These are phyloP conservation scores for Prunella vulgaris DNA, from an alignment of 257 asterid genomes.

Conservation along the genomic window DNA sequence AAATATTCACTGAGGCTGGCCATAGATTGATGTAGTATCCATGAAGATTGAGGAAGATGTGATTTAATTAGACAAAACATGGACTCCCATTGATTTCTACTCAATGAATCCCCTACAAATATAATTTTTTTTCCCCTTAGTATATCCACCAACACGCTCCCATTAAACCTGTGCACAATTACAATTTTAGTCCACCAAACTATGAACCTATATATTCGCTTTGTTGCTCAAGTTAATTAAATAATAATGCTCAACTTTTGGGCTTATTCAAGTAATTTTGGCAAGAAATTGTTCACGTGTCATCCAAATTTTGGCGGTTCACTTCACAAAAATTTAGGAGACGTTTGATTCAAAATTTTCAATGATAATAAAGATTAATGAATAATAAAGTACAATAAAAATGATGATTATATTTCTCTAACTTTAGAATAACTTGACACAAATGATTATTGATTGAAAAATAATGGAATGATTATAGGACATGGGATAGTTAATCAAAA, in stretches of 20 bases:
- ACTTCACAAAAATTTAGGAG: too few relatives aligned
- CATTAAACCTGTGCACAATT: conserved; percentile 27
- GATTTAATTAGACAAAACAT: conserved; percentile 59
- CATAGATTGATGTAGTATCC: conserved; percentile 10
- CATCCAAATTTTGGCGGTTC: too few relatives aligned
- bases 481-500: too few relatives aligned
- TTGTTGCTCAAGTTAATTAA: not conserved
- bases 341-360: too few relatives aligned
- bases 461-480: too few relatives aligned
- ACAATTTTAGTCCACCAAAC: not conserved
- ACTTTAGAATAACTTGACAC: too few relatives aligned
- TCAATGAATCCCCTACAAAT: conserved; percentile 62
- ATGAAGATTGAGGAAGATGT: conserved; percentile 25
- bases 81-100: conserved; percentile 58
- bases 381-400: too few relatives aligned
- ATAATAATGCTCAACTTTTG: not conserved
- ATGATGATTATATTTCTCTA: too few relatives aligned
- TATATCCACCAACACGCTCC: conserved; percentile 48
- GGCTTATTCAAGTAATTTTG: too few relatives aligned
- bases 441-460: too few relatives aligned
- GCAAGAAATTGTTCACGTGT: too few relatives aligned
- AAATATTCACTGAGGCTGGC: conserved; percentile 35
- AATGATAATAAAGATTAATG: too few relatives aligned
- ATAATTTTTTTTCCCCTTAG: conserved; percentile 54
- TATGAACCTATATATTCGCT: not conserved